Evolutionary conservation across 1,284 basidiomycete species (phyloP), one percentile per base, ranked within the genome.

Genomic region (Pseudozyma thailandica): DNA sequence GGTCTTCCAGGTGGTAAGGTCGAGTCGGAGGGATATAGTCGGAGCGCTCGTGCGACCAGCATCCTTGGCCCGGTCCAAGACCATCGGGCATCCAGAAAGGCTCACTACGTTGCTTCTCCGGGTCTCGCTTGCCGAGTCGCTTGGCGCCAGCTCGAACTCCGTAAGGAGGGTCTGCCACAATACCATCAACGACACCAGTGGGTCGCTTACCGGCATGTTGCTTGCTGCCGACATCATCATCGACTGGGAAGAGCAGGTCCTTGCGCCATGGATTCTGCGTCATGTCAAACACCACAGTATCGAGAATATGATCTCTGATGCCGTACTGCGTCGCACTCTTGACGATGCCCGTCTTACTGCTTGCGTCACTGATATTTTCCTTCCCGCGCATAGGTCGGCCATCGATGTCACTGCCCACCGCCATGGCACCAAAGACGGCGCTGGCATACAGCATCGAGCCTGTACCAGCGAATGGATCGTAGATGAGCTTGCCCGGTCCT

Each of bases 71-170:
- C 0, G 63, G 45, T 1, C 59, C 61, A 12, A 66, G 66, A 26
- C 83, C 83, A 46, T 84, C 80, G 2, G 76, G 66, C 71, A 84
- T 69, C 43, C 82, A 60, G 48, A 59, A 80, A 4, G 81, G 75
- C 50, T 79, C 77, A n/a, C 64, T 54, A 9, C 75, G 68, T 28
- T 80, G 75, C 83, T 82, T 80, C 57, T 80, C 75, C 13, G 81
- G 74, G 27, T 85, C 83, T 53, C 85, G 85, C 50, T 93, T 87
- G 1, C 96, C 96, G 1, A 96, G 86, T 31, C 94, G 87, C 83
- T 98, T 98, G 3, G 96, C 96, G 1, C 96, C 96, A 16, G 96
- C 95, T 27, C 96, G 87, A 0, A 98, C 93, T 10, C 95, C 96
- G 82, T 98, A 95, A 90, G 78, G 57, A 30, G 63, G 79, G 46